These are phyloP conservation scores for Exobasidium rhododendri DNA, from an alignment of 1,284 basidiomycete genomes.

Conservation along the genomic window DNA sequence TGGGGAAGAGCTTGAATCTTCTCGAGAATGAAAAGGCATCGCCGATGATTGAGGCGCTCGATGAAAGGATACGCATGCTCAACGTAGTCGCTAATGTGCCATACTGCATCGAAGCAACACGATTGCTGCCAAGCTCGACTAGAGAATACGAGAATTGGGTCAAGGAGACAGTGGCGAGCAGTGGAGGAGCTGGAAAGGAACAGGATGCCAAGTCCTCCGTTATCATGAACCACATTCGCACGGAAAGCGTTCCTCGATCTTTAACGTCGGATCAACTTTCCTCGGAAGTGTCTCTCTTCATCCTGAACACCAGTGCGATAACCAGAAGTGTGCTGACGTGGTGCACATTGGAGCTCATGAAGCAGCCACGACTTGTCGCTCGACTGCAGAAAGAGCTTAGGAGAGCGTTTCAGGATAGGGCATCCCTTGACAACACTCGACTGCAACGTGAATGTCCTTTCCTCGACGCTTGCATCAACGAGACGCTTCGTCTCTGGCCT, in stretches of 20 bases:
- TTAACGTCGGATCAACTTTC: conserved; percentile 13
- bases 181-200: conserved; percentile 8
- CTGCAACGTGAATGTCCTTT: conserved; percentile 22
- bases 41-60: conserved; percentile 22
- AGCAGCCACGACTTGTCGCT: conserved; percentile 14
- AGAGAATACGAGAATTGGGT: conserved; percentile 25
- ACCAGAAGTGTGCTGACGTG: conserved; percentile 20
- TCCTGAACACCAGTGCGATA: conserved; percentile 27
- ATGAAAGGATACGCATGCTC: conserved; percentile 13
- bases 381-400: conserved; percentile 20
- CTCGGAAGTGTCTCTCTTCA: conserved; percentile 22
- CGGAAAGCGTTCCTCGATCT: neutral
- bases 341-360: conserved; percentile 20
- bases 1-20: conserved; percentile 3
- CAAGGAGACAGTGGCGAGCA: conserved; percentile 3
- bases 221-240: neutral
- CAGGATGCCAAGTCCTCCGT: neutral
- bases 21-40: neutral
- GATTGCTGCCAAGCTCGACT: conserved; percentile 19
- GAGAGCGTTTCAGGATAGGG: neutral
- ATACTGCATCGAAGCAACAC: neutral
- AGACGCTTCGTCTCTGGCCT: conserved; percentile 23
- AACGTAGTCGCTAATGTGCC: conserved; percentile 5
- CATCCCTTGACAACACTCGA: conserved; percentile 14
- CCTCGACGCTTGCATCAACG: conserved; percentile 29